Evolutionary conservation across 371 early-diverging fungal species (phyloP).

Genomic region (Mortierella sp.): DNA sequence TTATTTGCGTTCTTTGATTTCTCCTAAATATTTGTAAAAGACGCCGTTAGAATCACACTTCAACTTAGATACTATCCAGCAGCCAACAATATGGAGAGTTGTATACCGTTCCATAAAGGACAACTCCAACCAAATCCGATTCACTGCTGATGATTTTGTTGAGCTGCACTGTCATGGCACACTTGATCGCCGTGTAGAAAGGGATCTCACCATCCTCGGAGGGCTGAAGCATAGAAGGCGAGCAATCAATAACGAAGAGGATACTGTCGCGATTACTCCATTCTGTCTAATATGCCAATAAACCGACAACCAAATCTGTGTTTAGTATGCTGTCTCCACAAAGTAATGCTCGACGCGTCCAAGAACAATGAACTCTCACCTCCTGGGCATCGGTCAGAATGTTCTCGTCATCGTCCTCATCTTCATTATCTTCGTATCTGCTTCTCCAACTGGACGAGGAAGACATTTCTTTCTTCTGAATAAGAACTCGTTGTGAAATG

Average conservation of each 20-base stretch:
- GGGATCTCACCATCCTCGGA: conserved; percentile 62
- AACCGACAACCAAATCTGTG: too few species aligned
- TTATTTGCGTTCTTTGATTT: conserved; percentile 60
- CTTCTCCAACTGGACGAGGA: conserved; percentile 51
- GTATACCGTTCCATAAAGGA: conserved; percentile 76
- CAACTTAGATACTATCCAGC: neutral
- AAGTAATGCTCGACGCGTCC: neutral
- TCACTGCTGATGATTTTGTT: conserved; percentile 70
- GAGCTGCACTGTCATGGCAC: conserved; percentile 62
- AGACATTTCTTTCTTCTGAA: too few species aligned
- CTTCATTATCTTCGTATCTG: conserved; percentile 33
- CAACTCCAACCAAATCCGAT: conserved; percentile 70
- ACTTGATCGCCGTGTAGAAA: conserved; percentile 62
- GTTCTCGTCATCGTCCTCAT: conserved; percentile 51
- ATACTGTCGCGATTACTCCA: conserved; percentile 65
- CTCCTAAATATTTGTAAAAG: conserved; percentile 7
- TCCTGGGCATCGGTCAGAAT: conserved; percentile 52
- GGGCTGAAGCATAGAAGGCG: conserved; percentile 65
- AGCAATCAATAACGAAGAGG: conserved; percentile 77
- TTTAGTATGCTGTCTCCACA: too few species aligned
- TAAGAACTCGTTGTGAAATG: neutral
- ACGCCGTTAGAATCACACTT: neutral
- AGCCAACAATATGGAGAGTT: neutral
- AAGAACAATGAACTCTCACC: conserved; percentile 16
- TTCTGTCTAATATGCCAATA: conserved; percentile 18